Evolutionary conservation across 805 yeast species (phyloP).

Genomic region (Candida ascalaphidarum): DNA sequence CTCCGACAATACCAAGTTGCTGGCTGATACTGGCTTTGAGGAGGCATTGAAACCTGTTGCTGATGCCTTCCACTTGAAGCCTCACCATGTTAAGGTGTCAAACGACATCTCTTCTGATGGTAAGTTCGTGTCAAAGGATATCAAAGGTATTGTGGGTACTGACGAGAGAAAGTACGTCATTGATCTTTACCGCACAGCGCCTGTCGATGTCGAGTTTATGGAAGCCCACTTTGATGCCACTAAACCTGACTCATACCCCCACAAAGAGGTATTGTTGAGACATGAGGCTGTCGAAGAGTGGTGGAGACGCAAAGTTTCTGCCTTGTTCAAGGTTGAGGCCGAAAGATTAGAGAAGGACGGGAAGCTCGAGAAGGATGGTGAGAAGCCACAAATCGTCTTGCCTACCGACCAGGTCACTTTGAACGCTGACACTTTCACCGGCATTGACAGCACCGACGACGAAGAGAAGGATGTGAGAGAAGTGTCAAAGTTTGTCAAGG

Average conservation of each 20-base stretch:
- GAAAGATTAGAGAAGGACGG: slow-evolving; percentile 33
- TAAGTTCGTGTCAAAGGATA: slow-evolving; percentile 62
- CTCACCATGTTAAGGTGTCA: slow-evolving; percentile 48
- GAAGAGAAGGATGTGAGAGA: slow-evolving; percentile 63
- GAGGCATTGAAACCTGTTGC: slow-evolving; percentile 53
- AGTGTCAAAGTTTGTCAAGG: slow-evolving; percentile 55
- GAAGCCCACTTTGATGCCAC: slow-evolving; percentile 42
- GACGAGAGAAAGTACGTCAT: slow-evolving; percentile 80
- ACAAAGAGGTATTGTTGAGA: slow-evolving; percentile 68
- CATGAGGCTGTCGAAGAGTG: slow-evolving; percentile 86
- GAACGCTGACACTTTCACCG: slow-evolving; percentile 72
- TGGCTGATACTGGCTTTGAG: slow-evolving; percentile 44
- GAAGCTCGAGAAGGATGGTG: slow-evolving; percentile 23
- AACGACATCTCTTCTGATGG: slow-evolving; percentile 32
- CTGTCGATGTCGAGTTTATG: slow-evolving; percentile 72
- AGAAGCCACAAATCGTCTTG: slow-evolving; percentile 42
- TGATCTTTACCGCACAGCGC: slow-evolving; percentile 79
- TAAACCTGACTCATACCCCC: slow-evolving; percentile 59
- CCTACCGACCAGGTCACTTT: slow-evolving; percentile 48
- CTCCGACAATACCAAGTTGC: slow-evolving; percentile 46
- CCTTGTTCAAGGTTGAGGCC: slow-evolving; percentile 40
- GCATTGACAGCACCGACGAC: slow-evolving; percentile 28
- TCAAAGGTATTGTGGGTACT: slow-evolving; percentile 79
- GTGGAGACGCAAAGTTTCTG: slow-evolving; percentile 67
- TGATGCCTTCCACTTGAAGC: slow-evolving; percentile 69